Evolutionary conservation across 331 rosid genomes (phyloP).

Genomic region (Pyracantha coccinea): DNA sequence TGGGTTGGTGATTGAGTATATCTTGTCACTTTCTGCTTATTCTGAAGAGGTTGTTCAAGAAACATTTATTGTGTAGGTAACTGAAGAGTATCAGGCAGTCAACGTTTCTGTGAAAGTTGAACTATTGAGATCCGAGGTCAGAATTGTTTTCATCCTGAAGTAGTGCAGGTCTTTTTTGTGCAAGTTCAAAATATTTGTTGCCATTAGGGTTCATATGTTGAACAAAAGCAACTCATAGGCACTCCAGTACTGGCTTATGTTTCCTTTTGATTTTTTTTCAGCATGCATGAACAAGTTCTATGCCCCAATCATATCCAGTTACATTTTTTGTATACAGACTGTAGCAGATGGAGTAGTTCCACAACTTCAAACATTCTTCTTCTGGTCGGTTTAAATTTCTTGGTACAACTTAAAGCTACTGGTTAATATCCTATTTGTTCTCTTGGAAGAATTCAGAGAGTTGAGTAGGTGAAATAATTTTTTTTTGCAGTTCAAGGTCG

Average conservation of each 20-base stretch:
- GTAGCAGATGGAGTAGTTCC: slow-evolving; percentile 66
- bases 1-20: slow-evolving; percentile 60
- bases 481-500: slow-evolving; percentile 61
- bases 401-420: slow-evolving; percentile 30
- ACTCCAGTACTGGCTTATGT: no score
- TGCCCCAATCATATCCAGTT: slow-evolving; percentile 1
- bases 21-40: slow-evolving; percentile 23
- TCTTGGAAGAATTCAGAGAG: slow-evolving; percentile 11
- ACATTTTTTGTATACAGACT: slow-evolving; percentile 41
- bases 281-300: background rate
- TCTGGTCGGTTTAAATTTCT: slow-evolving; percentile 66
- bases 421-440: slow-evolving; percentile 12
- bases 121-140: slow-evolving; percentile 69
- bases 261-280: background rate
- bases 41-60: slow-evolving; percentile 22
- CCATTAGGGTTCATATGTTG: background rate
- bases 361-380: slow-evolving; percentile 64
- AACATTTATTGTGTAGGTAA: slow-evolving; percentile 57
- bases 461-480: slow-evolving; percentile 16
- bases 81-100: slow-evolving; percentile 91
- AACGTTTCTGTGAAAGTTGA: slow-evolving; percentile 82
- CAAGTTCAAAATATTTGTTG: background rate
- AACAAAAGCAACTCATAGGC: background rate
- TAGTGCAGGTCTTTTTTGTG: slow-evolving; percentile 8
- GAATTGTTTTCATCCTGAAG: slow-evolving; percentile 20